Base-by-base conservation (phyloP, 208 protist species). In the Acanthamoeba healyi region DNA sequence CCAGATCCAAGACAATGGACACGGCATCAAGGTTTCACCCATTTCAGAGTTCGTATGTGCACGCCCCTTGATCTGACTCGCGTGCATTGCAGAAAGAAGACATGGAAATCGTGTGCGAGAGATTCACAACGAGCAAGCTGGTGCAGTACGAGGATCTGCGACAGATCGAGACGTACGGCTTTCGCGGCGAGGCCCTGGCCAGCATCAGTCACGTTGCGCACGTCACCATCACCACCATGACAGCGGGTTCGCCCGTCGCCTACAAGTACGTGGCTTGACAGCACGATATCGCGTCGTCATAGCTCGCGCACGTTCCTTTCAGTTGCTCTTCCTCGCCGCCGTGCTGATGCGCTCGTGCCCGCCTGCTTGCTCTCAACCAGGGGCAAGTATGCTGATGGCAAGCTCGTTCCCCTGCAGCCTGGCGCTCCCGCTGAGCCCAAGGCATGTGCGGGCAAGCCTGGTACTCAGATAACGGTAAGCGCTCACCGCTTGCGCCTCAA, bases 1-100 rank as follows among this genome's bases (percentile, higher is more conserved):
- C 58, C 98, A 99, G 95, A 99, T 99, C 65, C 96, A 95, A 49
- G 99, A 99, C 94, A 99, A 99, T 96, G 99, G 99, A 14, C 95
- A 96, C 65, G 99, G 99, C 67, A 99, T 99, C 58, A 89, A 96
- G 77, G 44, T 86, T n/a, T 32, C 0, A 51, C 38, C 32, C 40
- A 38, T 82, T 84, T 84, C 1, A 24, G 14, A 24, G 14, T 34
- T 32, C 9, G 17, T 63, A 2, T 63, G 0, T 3, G 14, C 15
- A 15, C 15, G 49, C 49, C 15, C 19, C 44, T 34, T 63, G 79
- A 36, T 29, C 15, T 7, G 36, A 36, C 2, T 14, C 58, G 32
- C 29, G 2, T 63, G 44, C 17, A 15, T 1, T 89, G 46, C n/a
- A 95, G 89, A 77, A 63, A 93, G 98, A 99, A 2, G 99, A 99